These are phyloP conservation scores for Cercospora berteroae DNA, from an alignment of 2,329 filamentous ascomycete species.

Conservation along the genomic window DNA sequence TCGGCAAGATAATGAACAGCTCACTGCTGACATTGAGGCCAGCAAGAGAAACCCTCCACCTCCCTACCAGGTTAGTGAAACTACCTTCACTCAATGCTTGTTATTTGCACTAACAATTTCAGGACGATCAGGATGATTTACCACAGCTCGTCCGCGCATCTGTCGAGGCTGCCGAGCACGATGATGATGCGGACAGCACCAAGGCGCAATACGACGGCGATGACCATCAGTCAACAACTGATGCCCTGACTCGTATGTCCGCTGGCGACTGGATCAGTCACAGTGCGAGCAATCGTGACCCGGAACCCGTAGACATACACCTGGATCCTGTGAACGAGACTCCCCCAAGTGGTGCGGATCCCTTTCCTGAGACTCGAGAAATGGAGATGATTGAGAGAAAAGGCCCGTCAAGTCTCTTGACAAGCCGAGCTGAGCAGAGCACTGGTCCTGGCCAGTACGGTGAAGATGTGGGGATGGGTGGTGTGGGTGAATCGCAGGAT, in stretches of 20 bases:
- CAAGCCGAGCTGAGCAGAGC: not conserved
- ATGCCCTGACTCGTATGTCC: not conserved
- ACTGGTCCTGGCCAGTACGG: not conserved
- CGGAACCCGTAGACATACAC: constrained; percentile 16
- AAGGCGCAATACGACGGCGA: constrained; percentile 14
- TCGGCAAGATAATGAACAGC: not conserved
- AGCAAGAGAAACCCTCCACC: constrained; percentile 11
- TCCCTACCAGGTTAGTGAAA: constrained; percentile 1
- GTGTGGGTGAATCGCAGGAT: constrained; percentile 18
- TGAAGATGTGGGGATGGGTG: constrained; percentile 19
- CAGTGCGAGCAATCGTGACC: not conserved
- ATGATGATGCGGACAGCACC: constrained; percentile 15
- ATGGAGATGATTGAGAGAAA: constrained; percentile 33
- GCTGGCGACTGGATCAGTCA: not conserved
- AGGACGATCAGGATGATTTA: not conserved
- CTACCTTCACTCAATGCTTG: not conserved
- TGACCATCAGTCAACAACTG: constrained; percentile 1
- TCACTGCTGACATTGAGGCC: constrained; percentile 6
- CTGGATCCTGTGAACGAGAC: not conserved
- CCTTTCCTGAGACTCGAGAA: not conserved
- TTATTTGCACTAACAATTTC: not conserved
- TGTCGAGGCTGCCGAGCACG: constrained; percentile 9
- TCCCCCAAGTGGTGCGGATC: not conserved
- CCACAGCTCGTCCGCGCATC: constrained; percentile 1
- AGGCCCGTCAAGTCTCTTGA: constrained; percentile 5